Evolutionary conservation across 805 yeast species (phyloP), one percentile per base, ranked within the genome.

Genomic region (Pichia rugopelliculosa): DNA sequence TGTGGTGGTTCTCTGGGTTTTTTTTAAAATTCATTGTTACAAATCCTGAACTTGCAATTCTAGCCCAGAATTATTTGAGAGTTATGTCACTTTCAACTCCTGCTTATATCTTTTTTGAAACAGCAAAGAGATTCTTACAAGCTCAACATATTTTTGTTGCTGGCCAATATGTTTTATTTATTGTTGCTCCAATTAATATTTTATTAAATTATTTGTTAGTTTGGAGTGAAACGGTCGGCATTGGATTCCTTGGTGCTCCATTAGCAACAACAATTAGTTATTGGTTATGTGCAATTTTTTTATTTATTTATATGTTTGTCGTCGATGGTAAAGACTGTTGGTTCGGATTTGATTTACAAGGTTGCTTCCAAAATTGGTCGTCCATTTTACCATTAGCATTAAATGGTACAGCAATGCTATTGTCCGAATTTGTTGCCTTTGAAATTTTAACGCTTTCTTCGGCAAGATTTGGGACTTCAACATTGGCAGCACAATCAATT

Each of bases 71-170:
- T 24, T 85, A 82, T 59, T 66, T 84, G 46, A 64, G 73, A 41
- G 68, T 80, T 8, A 68, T 82, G 27, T 65, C 80, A 13, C 58
- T 80, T 20, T 91, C 89, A 17, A 74, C 82, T 2, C 93, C 93
- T 1, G 87, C 87, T 0, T 84, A 77, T 60, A 79, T 84, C 25
- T 57, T 84, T 6, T 78, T 76, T 56, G 93, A 85, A 64, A 80
- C 79, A 60, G 82, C 82, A 37, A 84, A 84, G 59, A 78, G 86
- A 57, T 85, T 73, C 56, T 68, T 85, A 50, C 91, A 84, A 64
- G 80, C 87, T 43, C 91, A 84, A 67, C 87, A 87, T 26, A 76
- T 84, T 12, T 85, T 84, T 67, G 88, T 83, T 61, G 91, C 91
- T 1, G 82, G 88, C 11, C 83, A 90, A 0, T 73, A 79, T 46